Conservation (phyloP, 148 eudicot species). For the Rhododendron ferrugineum region DNA sequence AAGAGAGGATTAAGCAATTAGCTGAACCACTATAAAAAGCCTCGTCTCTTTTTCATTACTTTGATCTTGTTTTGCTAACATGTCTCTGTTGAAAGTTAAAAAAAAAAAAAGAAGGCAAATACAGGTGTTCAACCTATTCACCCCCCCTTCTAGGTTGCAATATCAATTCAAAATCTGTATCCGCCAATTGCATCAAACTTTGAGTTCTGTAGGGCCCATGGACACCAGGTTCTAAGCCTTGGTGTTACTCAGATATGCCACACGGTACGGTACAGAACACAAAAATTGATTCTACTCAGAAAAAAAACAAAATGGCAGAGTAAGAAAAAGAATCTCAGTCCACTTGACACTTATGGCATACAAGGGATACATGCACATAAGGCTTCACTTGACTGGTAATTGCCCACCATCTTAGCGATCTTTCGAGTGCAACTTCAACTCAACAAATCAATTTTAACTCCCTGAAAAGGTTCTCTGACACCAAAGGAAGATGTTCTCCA, state of each 20-base stretch:
- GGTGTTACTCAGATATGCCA: background rate
- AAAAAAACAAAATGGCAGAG: background rate
- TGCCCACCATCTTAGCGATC: background rate
- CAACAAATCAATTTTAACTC: background rate
- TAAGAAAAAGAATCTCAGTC: background rate
- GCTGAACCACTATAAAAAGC: too few relatives aligned
- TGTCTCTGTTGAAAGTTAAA: too few relatives aligned
- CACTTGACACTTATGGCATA: background rate
- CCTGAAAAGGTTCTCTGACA: background rate
- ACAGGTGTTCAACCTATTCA: too few relatives aligned
- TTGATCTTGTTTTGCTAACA: too few relatives aligned
- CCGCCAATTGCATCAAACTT: background rate
- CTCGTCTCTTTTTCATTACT: too few relatives aligned
- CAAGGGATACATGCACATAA: background rate
- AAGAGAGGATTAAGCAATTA: too few relatives aligned
- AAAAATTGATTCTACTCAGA: too few relatives aligned
- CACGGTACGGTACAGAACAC: background rate
- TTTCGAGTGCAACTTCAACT: background rate
- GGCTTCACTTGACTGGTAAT: background rate
- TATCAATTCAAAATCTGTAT: background rate
- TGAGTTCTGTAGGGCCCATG: conserved; percentile 2
- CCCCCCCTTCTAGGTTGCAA: too few relatives aligned
- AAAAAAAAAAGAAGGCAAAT: too few relatives aligned
- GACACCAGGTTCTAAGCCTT: background rate
- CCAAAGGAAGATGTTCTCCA: background rate